Evolutionary conservation across 305 asterid genomes (phyloP).

Genomic region (Plantago rigida): DNA sequence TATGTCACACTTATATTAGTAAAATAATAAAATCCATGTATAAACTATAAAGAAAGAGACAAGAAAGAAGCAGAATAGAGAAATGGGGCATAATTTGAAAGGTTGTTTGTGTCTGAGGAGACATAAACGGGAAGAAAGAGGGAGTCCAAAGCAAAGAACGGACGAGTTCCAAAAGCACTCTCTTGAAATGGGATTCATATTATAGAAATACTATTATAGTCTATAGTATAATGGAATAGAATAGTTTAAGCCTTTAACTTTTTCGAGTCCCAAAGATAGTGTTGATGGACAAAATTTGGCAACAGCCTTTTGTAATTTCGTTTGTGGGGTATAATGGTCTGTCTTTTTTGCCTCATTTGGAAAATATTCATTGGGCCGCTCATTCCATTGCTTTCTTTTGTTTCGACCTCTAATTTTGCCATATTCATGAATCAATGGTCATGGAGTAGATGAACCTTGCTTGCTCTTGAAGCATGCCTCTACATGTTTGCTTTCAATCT

Average conservation of each 20-base stretch:
- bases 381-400: neutral
- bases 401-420: neutral
- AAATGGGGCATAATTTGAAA: neutral
- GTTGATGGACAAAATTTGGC: neutral
- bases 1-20: no score
- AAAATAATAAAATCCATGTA: no score
- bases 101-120: neutral
- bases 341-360: neutral
- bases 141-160: no score
- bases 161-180: constrained; percentile 2
- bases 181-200: no score
- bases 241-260: neutral
- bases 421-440: no score
- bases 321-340: neutral
- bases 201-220: no score
- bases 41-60: neutral
- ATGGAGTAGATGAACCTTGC: no score
- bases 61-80: neutral
- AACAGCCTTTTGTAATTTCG: neutral
- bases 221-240: neutral
- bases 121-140: constrained; percentile 1
- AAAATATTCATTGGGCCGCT: constrained; percentile 5
- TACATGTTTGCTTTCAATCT: no score
- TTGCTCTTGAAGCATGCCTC: no score
- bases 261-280: constrained; percentile 6